Conservation (phyloP, 1,284 basidiomycete species). For the Rhodotorula mucilaginosa region DNA sequence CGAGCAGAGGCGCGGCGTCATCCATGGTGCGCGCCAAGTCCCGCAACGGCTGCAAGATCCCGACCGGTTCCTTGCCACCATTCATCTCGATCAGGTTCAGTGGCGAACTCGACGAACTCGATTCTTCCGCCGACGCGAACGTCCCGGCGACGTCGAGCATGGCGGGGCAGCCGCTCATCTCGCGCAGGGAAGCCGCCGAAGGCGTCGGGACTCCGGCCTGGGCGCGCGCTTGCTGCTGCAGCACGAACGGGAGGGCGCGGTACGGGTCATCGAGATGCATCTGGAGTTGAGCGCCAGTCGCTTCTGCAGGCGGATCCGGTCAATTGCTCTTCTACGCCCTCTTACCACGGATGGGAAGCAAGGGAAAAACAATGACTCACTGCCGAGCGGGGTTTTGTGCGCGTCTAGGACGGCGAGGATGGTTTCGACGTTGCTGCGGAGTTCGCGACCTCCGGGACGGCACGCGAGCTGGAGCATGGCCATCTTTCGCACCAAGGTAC, state of each 20-base stretch:
- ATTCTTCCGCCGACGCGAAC: neutral
- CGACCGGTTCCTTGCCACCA: neutral
- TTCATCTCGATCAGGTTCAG: neutral
- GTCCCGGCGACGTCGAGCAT: neutral
- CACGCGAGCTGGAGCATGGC: conserved; percentile 33
- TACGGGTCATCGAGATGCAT: neutral
- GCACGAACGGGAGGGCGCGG: neutral
- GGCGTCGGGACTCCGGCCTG: neutral
- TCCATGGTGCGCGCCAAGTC: neutral
- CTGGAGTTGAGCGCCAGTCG: conserved; percentile 6
- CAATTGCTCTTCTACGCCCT: neutral
- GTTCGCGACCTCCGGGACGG: conserved; percentile 2
- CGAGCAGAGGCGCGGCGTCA: neutral
- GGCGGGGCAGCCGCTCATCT: neutral
- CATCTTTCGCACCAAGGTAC: conserved; percentile 39
- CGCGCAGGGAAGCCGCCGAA: neutral
- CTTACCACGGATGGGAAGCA: neutral
- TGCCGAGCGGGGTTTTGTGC: conserved; percentile 31
- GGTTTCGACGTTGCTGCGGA: conserved; percentile 28
- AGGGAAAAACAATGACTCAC: conserved; percentile 5
- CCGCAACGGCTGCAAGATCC: neutral
- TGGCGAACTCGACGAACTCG: neutral
- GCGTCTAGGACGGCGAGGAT: conserved; percentile 37
- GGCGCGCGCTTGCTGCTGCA: neutral
- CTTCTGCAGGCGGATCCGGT: neutral